Base-by-base conservation (phyloP, 768 basidiomycete genomes). In the Lactarius sp. region DNA sequence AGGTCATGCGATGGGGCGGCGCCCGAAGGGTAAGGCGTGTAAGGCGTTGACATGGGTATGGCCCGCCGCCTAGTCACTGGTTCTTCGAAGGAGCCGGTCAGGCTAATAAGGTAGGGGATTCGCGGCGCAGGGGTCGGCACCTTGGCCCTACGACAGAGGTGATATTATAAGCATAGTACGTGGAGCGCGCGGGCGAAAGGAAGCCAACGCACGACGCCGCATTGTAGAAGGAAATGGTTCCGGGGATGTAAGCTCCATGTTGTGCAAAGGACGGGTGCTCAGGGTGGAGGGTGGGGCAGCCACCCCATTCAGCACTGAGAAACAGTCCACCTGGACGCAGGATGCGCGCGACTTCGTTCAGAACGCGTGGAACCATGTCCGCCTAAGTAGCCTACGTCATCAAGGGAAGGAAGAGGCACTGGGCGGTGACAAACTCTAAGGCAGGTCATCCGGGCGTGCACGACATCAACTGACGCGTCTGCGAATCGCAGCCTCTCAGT, bases 281-380 rank as follows among this genome's bases (percentile, higher is more conserved):
- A 12, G 65, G 67, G 33, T 68, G 66, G 8, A 68, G 59, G 33
- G 71, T 60, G 0, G 82, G 77, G 41, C 70, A 74, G 31, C 78
- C 76, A 41, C 75, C 77, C 79, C 85, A 83, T 73, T 91, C 89
- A 47, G 79, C 79, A 1, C 85, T 85, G 8, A 87, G 65, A 71
- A 90, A 86, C 14, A 92, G 73, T 1, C 90, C 90, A n/a, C 85
- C 85, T 5, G 83, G 82, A 51, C 83, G 82, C 13, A 93, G 76
- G 51, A 91, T 77, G 44, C 91, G 83, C 6, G 77, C 78, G 16
- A 80, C 80, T 71, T 92, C 88, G 22, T 72, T 70, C 37, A 90
- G 69, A 63, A 90, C 72, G 31, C 67, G 70, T 18, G 73, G 74
- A 69, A 86, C 89, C 69, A 85, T 77, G 20, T 70, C 74, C 16